Base-by-base conservation (phyloP, 495 filamentous ascomycete genomes). In the Poronia punctata region DNA sequence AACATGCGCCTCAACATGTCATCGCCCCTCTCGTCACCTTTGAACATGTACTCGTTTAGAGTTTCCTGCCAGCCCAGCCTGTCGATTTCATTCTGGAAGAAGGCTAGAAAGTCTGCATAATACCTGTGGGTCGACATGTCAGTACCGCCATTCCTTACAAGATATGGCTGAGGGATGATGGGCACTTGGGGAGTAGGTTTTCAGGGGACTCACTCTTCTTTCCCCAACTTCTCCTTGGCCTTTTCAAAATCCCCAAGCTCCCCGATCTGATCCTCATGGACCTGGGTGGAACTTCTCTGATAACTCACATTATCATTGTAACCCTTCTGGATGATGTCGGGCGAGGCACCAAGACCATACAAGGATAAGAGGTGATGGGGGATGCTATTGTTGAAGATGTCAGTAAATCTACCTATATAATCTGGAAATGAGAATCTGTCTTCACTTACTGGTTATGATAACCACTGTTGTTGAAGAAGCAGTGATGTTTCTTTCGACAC, bases 321-420 rank as follows among this genome's bases (percentile, higher is more conserved):
- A 4, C 65, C 71, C 2, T 60, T 60, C 34, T 71, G 57, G n/a
- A 94, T 66, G 1, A 72, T 35, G 0, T 66, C 51, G 1, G 83
- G 54, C 0, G 68, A 54, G 11, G 84, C 83, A 7, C 82, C 79
- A n/a, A 92, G 75, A 24, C 82, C 80, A 54, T 78, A 93, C 35
- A 88, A 59, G n/a, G 77, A 77, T 7, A 93, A 70, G 9, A 92
- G 60, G 37, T 82, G 76, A 50, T 95, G 87, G 3, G 66, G 75
- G 39, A 92, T 84, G 12, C 60, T 90, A 68, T 7, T 19, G 3
- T n/a, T n/a, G 2, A 38, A 15, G 3, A 14, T 23, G 18, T 56
- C 20, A 54, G 39, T 12, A 20, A 20, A n/a, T n/a, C n/a, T n/a
- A n/a, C n/a, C n/a, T n/a, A n/a, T n/a, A 11, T 34, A n/a, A 11